Percentiles rank a stretch among this genome's conserved stretches.
Conservation (phyloP, 768 basidiomycete genomes). For the Paxillus involutus region DNA sequence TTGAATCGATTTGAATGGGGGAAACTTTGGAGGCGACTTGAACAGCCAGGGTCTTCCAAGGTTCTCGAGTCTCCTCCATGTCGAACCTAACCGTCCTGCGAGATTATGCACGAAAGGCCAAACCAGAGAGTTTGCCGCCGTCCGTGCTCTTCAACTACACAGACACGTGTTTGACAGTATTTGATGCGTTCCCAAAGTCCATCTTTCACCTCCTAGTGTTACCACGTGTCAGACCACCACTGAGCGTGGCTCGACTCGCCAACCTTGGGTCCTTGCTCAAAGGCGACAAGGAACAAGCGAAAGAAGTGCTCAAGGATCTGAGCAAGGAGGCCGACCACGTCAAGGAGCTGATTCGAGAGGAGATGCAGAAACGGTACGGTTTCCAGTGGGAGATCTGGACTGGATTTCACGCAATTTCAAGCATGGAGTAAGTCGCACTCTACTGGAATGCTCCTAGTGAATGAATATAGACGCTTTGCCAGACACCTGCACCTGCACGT, state of each 20-base stretch:
- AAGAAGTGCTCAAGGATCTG: conserved; percentile 51
- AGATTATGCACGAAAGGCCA: conserved; percentile 52
- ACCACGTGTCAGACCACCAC: conserved; percentile 48
- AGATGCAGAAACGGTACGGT: conserved; percentile 76
- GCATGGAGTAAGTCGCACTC: conserved; percentile 68
- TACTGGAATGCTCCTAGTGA: background rate
- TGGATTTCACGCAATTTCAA: conserved; percentile 85
- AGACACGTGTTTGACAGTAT: conserved; percentile 58
- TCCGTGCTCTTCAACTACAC: conserved; percentile 61
- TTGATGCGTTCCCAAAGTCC: conserved; percentile 79
- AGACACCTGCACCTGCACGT: conserved; percentile 88
- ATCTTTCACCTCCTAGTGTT: conserved; percentile 87
- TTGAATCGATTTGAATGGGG: too few species aligned
- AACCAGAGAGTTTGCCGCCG: conserved; percentile 53
- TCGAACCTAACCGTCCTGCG: conserved; percentile 56
- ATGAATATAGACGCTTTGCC: background rate
- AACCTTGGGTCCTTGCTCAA: conserved; percentile 57
- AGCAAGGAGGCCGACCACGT: conserved; percentile 55
- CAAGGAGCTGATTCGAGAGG: conserved; percentile 64
- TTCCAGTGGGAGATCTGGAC: conserved; percentile 76
- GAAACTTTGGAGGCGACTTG: too few species aligned
- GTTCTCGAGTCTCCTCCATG: conserved; percentile 10
- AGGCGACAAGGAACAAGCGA: conserved; percentile 53
- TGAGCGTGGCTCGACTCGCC: conserved; percentile 40
- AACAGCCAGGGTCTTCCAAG: too few species aligned